These are phyloP conservation scores for Kazachstania kunashirensis DNA, from an alignment of 805 yeast species.

Conservation along the genomic window DNA sequence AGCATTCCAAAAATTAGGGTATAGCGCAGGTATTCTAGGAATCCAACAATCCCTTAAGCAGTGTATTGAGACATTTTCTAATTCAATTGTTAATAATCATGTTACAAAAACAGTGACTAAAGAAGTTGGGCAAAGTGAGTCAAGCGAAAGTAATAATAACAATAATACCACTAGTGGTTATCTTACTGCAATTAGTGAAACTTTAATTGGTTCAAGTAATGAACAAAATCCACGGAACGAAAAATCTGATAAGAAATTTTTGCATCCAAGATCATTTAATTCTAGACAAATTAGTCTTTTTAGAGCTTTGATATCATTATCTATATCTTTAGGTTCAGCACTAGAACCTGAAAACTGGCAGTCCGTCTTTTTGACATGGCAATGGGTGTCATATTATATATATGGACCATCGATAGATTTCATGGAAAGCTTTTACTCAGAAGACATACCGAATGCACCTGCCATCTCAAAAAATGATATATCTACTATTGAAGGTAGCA, in stretches of 20 bases:
- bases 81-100: conserved; percentile 35
- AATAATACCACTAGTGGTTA: conserved; percentile 7
- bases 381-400: conserved; percentile 68
- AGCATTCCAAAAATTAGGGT: conserved; percentile 71
- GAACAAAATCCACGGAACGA: neutral
- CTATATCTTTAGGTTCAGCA: conserved; percentile 71
- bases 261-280: conserved; percentile 40
- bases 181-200: conserved; percentile 18
- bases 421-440: conserved; percentile 27
- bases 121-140: too few relatives aligned
- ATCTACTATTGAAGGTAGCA: conserved; percentile 43
- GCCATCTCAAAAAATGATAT: conserved; percentile 38
- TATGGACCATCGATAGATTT: conserved; percentile 46
- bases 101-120: neutral
- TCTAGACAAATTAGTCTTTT: conserved; percentile 66
- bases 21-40: conserved; percentile 70
- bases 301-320: conserved; percentile 68
- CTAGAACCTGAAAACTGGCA: conserved; percentile 56
- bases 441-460: conserved; percentile 36
- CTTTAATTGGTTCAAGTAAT: conserved; percentile 9
- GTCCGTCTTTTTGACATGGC: conserved; percentile 50
- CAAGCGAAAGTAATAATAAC: too few relatives aligned
- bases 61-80: conserved; percentile 38
- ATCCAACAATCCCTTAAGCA: conserved; percentile 49
- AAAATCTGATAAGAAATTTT: conserved; percentile 8